Evolutionary conservation across 2,329 filamentous ascomycete species (phyloP), one percentile per base, ranked within the genome.

Genomic region (Venturia aucupariae): DNA sequence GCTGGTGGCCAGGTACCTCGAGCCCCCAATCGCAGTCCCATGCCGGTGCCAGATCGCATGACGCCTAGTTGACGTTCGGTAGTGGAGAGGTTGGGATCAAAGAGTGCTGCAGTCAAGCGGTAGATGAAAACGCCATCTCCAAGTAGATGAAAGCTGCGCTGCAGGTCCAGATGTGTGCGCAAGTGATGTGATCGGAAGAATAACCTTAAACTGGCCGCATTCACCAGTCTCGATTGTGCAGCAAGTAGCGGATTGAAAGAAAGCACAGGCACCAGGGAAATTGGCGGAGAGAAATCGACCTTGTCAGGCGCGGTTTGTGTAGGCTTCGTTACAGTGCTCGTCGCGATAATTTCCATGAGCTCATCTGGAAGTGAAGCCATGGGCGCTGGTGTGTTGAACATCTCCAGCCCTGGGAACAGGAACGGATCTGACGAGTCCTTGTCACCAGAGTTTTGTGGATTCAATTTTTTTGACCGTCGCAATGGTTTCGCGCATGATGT

Each of bases 1-100:
- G 92, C 92, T 4, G 94, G 94, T 32, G 94, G 94, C 94, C 94
- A 97, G 39, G 82, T 90, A 64, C 90, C 86, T 70, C 91, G 84
- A 2, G 84, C 85, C n/a, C 89, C 89, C 0, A 97, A 80, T 48
- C 92, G 88, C 48, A 97, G 80, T 0, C 94, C 93, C 81, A 96
- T 93, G 22, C 85, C 85, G 60, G 84, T 78, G 65, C 86, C 84
- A 57, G 84, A 84, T 10, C 86, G 83, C 55, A 89, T 84, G 39
- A 87, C 80, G 3, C 90, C 90, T 22, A 84, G 78, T 61, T 84
- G 84, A 54, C 89, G 82, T 72, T 96, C 90, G 3, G 91, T 89
- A 32, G 88, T 89, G 69, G 90, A 87, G 60, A 94, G 82, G 30
- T 95, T 87, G 0, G 91, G 86, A 66, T 92, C 89, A 70, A 97